phyloP scores from a whole-genome alignment of 495 filamentous ascomycete species.

The Cudoniella acicularis region DNA sequence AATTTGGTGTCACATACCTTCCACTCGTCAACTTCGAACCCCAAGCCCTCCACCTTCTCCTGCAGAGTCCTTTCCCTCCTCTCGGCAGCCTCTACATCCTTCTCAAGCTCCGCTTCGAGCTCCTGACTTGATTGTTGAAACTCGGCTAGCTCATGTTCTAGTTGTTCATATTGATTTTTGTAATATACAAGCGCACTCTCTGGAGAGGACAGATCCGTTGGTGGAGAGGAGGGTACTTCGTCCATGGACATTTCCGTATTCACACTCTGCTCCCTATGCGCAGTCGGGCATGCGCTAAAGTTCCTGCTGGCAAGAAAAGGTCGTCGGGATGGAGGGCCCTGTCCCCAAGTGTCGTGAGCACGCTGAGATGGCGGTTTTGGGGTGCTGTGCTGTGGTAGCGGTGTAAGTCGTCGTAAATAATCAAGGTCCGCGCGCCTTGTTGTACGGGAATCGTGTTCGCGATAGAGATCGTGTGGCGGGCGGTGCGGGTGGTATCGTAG shows the following conservation, averaged over 20 bases:
- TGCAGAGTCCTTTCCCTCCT: conserved; percentile 81
- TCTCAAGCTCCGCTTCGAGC: conserved; percentile 91
- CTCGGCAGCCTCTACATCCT: conserved; percentile 93
- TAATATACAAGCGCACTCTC: conserved; percentile 85
- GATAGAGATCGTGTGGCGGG: background rate
- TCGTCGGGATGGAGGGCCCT: background rate
- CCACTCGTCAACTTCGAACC: conserved; percentile 95
- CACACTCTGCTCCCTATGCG: conserved; percentile 15
- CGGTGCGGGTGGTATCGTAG: background rate
- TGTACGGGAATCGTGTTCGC: background rate
- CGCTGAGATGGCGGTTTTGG: background rate
- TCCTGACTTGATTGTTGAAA: conserved; percentile 93
- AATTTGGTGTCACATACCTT: conserved; percentile 59
- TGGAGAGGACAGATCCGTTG: conserved; percentile 50
- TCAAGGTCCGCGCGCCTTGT: background rate
- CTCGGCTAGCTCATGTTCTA: conserved; percentile 87
- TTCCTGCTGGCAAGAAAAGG: background rate
- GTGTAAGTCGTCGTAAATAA: background rate
- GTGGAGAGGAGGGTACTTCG: conserved; percentile 60
- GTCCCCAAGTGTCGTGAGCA: background rate
- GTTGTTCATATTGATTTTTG: conserved; percentile 90
- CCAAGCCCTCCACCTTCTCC: conserved; percentile 78
- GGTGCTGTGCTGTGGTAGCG: background rate
- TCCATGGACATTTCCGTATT: conserved; percentile 46
- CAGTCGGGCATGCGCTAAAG: conserved; percentile 12